phyloP scores from a whole-genome alignment of 2,329 filamentous ascomycete species.

The Trichophyton mentagrophytes region DNA sequence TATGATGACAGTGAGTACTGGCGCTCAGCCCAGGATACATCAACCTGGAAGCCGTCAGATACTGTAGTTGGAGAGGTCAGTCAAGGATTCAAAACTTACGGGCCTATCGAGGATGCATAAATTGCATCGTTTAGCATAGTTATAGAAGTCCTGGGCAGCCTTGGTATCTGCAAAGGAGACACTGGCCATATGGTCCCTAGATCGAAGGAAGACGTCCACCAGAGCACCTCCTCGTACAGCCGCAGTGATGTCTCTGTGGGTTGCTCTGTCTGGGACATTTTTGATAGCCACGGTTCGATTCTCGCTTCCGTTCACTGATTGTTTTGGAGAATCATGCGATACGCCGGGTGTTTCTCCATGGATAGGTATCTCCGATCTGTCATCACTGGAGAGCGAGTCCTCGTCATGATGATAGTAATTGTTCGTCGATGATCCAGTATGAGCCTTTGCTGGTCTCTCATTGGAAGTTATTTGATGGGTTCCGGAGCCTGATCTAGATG shows the following conservation, averaged over 20 bases:
- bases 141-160: slow-evolving; percentile 52
- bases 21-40: slow-evolving; percentile 55
- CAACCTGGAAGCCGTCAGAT: slow-evolving; percentile 40
- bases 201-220: slow-evolving; percentile 53
- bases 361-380: slow-evolving; percentile 15
- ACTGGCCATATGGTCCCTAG: slow-evolving; percentile 46
- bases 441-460: background rate
- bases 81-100: slow-evolving; percentile 34
- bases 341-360: slow-evolving; percentile 12
- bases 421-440: background rate
- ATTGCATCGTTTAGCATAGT: slow-evolving; percentile 51
- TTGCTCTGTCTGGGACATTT: slow-evolving; percentile 50
- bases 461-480: background rate
- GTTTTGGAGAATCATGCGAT: slow-evolving; percentile 12
- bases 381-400: slow-evolving; percentile 17
- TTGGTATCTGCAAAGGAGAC: slow-evolving; percentile 58
- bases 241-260: slow-evolving; percentile 52
- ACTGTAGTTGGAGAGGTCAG: background rate
- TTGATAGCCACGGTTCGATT: slow-evolving; percentile 41
- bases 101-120: slow-evolving; percentile 57
- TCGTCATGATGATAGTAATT: slow-evolving; percentile 13
- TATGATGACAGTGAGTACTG: slow-evolving; percentile 55
- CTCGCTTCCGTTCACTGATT: slow-evolving; percentile 3
- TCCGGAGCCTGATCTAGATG: background rate
- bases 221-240: slow-evolving; percentile 58